Percentiles rank a stretch among this genome's conserved stretches.
phyloP scores from a whole-genome alignment of 768 basidiomycete species.

The Boletus pseudopeckii region DNA sequence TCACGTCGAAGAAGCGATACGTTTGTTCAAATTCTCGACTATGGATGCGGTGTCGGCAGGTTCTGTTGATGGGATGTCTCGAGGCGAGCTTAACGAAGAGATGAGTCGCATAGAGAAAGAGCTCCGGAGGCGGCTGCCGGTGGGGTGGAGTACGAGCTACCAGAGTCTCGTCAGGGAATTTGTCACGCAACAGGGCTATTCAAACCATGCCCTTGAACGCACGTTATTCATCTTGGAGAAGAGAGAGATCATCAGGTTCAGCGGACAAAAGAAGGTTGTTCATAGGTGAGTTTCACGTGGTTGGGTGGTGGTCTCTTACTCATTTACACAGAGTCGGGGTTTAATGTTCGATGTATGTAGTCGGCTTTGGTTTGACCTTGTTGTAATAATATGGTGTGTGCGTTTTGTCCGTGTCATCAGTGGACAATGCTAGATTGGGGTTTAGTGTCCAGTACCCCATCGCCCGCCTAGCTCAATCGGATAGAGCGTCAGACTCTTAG shows the following conservation, averaged over 20 bases:
- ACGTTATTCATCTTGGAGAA: conserved; percentile 92
- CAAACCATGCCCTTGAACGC: conserved; percentile 85
- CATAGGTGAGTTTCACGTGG: conserved; percentile 35
- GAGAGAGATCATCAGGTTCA: conserved; percentile 88
- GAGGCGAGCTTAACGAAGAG: conserved; percentile 91
- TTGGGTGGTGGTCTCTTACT: background rate
- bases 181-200: conserved; percentile 88
- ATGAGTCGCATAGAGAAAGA: conserved; percentile 89
- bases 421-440: background rate
- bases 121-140: conserved; percentile 74
- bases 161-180: conserved; percentile 91
- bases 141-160: conserved; percentile 97
- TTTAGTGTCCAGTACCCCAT: background rate
- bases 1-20: conserved; percentile 97
- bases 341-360: conserved; percentile 2
- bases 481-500: conserved; percentile 67
- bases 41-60: conserved; percentile 99
- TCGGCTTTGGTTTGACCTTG: background rate
- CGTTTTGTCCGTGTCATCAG: background rate
- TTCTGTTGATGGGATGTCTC: conserved; percentile 86
- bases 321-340: conserved; percentile 30
- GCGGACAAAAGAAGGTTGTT: conserved; percentile 53
- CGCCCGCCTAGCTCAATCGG: conserved; percentile 66
- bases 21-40: conserved; percentile 96
- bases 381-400: conserved; percentile 2